Base-by-base conservation (phyloP, 257 asterid species). In the Leptodermis oblonga region DNA sequence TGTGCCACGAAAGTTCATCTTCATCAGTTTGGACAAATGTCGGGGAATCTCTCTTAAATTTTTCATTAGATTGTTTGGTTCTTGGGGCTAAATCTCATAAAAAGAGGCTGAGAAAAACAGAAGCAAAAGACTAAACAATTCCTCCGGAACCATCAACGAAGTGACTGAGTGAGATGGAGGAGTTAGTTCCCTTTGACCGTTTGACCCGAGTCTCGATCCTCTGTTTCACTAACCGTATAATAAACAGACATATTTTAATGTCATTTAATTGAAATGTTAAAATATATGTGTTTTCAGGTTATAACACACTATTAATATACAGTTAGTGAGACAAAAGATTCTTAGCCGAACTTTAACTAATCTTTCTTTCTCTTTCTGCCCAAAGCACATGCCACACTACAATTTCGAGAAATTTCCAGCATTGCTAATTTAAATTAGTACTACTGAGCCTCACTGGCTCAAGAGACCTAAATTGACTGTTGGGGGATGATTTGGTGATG, bases 1-100 rank as follows among this genome's bases (percentile, higher is more conserved):
- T 30, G 42, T 59, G 5, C 23, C 65, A 7, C 12, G 42, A 59
- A 14, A n/a, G n/a, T n/a, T n/a, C n/a, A n/a, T 14, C 15, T 56
- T 56, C 42, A 58, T 58, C 64, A 12, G 20, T 60, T 33, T 60
- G 45, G 65, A 34, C 65, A 31, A 60, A 7, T 60, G 65, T 31
- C 43, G 2, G n/a, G 65, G 30, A 23, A 31, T 58, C 23, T 22
- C 39, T 58, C 11, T 13, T 58, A 28, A 58, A 0, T 30, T 43
- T 5, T 37, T 31, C 18, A 5, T 5, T 14, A 15, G 42, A 31
- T 15, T 15, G 8, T 30, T 30, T 6, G 34, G 23, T 58, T 58
- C 42, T 30, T 58, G 64, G 42, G 63, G 12, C 15, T 0, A 5
- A 28, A 33, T 68, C 48, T 51, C 49, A 14, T 53, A 4, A 33